Conservation (phyloP, 805 yeast species). For the Teunomyces cretensis region DNA sequence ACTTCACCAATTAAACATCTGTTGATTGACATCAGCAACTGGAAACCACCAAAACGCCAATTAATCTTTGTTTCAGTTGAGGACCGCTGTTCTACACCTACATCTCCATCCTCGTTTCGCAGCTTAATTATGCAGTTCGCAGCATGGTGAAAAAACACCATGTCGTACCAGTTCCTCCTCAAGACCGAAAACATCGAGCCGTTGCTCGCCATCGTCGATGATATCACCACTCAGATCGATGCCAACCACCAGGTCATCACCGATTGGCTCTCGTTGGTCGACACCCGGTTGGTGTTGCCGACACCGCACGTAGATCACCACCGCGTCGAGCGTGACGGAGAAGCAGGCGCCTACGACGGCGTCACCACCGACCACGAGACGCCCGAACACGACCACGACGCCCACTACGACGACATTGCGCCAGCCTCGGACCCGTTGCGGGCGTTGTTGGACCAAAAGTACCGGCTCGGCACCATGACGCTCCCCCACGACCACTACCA, state of each 20-base stretch:
- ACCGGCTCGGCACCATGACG: constrained; percentile 20
- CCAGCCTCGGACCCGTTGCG: constrained; percentile 15
- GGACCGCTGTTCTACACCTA: no score
- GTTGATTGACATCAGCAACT: no score
- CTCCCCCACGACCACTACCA: constrained; percentile 6
- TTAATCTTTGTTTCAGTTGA: no score
- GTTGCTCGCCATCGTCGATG: constrained; percentile 20
- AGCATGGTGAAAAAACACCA: no score
- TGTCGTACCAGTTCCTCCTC: constrained; percentile 14
- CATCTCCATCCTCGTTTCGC: no score
- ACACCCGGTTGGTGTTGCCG: constrained; percentile 13
- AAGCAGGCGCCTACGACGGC: neutral
- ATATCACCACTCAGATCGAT: constrained; percentile 20
- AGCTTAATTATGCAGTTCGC: no score
- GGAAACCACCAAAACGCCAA: no score
- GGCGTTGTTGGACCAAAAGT: constrained; percentile 24
- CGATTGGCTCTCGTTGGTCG: constrained; percentile 22
- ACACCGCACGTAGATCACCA: neutral
- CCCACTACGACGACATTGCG: neutral
- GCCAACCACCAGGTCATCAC: constrained; percentile 25
- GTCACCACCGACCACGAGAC: neutral
- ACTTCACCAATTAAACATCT: no score
- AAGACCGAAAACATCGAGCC: constrained; percentile 36
- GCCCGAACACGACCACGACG: no score
- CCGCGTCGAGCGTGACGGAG: neutral